Conservation (phyloP, 176 grass and related monocot species). For the Rhipidocladum racemiflorum region DNA sequence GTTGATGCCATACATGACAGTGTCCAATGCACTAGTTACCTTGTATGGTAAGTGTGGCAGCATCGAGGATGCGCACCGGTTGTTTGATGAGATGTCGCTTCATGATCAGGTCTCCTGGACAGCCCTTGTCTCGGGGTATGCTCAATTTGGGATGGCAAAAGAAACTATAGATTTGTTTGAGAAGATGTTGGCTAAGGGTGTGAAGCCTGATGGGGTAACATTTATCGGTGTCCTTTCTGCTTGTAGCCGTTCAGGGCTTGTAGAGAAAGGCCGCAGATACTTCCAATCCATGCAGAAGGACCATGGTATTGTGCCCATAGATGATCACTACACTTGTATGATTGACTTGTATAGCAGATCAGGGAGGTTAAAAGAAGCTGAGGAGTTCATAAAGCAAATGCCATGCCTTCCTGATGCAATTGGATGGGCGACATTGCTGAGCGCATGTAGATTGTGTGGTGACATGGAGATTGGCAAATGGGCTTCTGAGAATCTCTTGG, state of each 20-base stretch:
- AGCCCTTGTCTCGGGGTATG: conserved; percentile 59
- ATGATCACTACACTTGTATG: conserved; percentile 71
- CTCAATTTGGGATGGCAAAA: conserved; percentile 69
- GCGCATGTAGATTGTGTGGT: conserved; percentile 53
- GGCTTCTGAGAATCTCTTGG: conserved; percentile 66
- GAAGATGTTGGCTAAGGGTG: conserved; percentile 46
- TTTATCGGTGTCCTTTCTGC: conserved; percentile 70
- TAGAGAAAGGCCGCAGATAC: conserved; percentile 60
- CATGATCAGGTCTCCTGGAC: conserved; percentile 65
- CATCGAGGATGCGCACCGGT: conserved; percentile 49
- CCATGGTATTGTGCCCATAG: conserved; percentile 47
- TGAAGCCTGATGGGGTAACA: conserved; percentile 63
- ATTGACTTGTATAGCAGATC: conserved; percentile 74
- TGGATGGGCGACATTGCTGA: conserved; percentile 65
- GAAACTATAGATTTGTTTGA: conserved; percentile 72
- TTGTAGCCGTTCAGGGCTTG: conserved; percentile 60
- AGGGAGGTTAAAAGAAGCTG: conserved; percentile 57
- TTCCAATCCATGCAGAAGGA: conserved; percentile 56
- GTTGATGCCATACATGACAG: conserved; percentile 48
- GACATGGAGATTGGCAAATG: conserved; percentile 68
- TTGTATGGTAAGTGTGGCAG: conserved; percentile 71
- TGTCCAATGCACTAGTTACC: conserved; percentile 70
- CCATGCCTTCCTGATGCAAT: conserved; percentile 51
- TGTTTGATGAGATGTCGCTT: conserved; percentile 48
- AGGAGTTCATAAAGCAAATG: conserved; percentile 70